Conservation (phyloP, 2,329 filamentous ascomycete species). For the Fusarium domesticum region DNA sequence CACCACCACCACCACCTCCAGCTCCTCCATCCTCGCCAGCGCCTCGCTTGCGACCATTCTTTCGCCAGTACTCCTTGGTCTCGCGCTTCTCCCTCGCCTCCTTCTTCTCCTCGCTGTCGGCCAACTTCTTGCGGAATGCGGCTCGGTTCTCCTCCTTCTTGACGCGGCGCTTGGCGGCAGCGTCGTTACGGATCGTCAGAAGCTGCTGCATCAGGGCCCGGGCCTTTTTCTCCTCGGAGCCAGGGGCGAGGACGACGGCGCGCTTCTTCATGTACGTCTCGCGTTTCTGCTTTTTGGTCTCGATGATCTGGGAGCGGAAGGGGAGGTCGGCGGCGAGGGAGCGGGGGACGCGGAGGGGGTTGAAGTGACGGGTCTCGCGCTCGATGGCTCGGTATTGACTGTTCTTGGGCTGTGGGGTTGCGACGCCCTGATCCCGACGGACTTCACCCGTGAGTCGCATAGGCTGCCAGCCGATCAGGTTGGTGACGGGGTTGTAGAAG, state of each 20-base stretch:
- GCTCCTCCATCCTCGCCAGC: constrained; percentile 40
- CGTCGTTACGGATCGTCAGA: constrained; percentile 85
- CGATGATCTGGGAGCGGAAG: constrained; percentile 85
- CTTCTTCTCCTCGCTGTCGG: constrained; percentile 80
- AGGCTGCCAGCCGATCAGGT: constrained; percentile 85
- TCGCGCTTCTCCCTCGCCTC: constrained; percentile 84
- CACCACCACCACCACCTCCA: constrained; percentile 32
- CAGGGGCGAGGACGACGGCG: constrained; percentile 75
- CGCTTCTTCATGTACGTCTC: constrained; percentile 93
- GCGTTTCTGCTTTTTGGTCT: constrained; percentile 75
- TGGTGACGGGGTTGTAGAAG: constrained; percentile 96
- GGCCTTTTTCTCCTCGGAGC: constrained; percentile 85
- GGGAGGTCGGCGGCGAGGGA: constrained; percentile 80
- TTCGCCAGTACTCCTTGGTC: constrained; percentile 87
- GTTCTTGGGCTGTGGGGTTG: constrained; percentile 78
- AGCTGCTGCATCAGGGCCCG: constrained; percentile 90
- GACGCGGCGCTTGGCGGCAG: constrained; percentile 73
- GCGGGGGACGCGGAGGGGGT: constrained; percentile 72
- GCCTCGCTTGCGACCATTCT: constrained; percentile 73
- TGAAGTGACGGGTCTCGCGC: constrained; percentile 70
- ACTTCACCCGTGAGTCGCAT: constrained; percentile 96
- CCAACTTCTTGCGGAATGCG: constrained; percentile 79
- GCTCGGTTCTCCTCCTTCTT: constrained; percentile 87
- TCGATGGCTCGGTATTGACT: constrained; percentile 74
- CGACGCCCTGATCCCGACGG: constrained; percentile 69